Evolutionary conservation across 768 basidiomycete species (phyloP).

Genomic region (Tylopilus rubrobrunneus): DNA sequence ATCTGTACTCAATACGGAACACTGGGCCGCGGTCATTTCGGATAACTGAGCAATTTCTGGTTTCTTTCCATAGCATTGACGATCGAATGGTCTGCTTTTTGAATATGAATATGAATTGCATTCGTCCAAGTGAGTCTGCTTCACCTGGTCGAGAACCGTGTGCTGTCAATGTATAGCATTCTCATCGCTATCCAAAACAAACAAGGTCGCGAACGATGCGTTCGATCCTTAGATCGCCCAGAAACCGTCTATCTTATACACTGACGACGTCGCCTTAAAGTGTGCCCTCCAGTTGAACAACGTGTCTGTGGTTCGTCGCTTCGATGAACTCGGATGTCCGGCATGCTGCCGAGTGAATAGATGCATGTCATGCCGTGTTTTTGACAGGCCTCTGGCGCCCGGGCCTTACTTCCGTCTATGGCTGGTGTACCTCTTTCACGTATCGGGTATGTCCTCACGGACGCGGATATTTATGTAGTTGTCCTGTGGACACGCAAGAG

Average conservation of each 20-base stretch:
- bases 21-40: no score
- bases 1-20: not conserved
- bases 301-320: not conserved
- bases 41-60: not conserved
- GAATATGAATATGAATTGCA: no score
- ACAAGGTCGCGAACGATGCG: not conserved
- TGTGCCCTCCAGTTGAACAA: not conserved
- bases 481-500: not conserved
- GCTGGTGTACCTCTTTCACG: not conserved
- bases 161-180: not conserved
- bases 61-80: not conserved
- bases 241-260: not conserved
- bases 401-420: not conserved
- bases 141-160: not conserved
- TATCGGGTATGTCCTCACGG: not conserved
- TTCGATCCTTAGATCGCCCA: not conserved
- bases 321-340: no score
- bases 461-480: not conserved
- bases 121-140: not conserved
- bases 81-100: not conserved
- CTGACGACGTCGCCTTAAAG: not conserved
- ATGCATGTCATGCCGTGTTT: not conserved
- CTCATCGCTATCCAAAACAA: not conserved
- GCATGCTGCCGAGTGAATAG: not conserved
- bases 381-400: not conserved